A percentile compares a stretch with the other conserved stretches of the same genome.
phyloP scores from a whole-genome alignment of 257 asterid species.

The Fraxinus pennsylvanica region DNA sequence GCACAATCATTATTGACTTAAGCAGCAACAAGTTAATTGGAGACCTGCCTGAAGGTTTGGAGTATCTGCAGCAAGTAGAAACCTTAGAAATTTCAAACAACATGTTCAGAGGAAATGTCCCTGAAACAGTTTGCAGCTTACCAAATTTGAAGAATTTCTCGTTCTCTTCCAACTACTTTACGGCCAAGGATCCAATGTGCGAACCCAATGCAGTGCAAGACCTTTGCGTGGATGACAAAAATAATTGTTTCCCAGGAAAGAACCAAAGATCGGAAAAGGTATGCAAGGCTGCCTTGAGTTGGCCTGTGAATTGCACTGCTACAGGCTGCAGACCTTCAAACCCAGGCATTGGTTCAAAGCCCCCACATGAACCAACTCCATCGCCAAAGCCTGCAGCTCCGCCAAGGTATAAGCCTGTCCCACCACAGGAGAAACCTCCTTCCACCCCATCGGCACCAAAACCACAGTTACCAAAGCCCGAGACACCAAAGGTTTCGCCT shows the following conservation, averaged over 20 bases:
- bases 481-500: background rate
- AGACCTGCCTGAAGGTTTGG: slow-evolving; percentile 19
- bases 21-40: slow-evolving; percentile 24
- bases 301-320: slow-evolving; percentile 36
- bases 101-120: slow-evolving; percentile 24
- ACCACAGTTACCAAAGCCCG: background rate
- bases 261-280: slow-evolving; percentile 33
- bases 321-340: slow-evolving; percentile 26
- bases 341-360: slow-evolving; percentile 2
- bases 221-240: slow-evolving; percentile 15
- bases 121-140: slow-evolving; percentile 19
- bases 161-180: slow-evolving; percentile 22
- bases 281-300: slow-evolving; percentile 26
- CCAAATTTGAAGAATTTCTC: slow-evolving; percentile 24
- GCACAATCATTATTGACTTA: slow-evolving; percentile 8
- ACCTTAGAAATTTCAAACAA: slow-evolving; percentile 17
- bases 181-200: slow-evolving; percentile 28
- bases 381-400: slow-evolving; percentile 2
- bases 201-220: slow-evolving; percentile 4
- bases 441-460: background rate
- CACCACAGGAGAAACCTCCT: background rate
- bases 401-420: background rate
- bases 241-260: slow-evolving; percentile 31
- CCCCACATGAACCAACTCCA: slow-evolving; percentile 4
- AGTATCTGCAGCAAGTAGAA: slow-evolving; percentile 13